phyloP scores from a whole-genome alignment of 2,329 filamentous ascomycete species.

The Cryphonectria carpinicola region DNA sequence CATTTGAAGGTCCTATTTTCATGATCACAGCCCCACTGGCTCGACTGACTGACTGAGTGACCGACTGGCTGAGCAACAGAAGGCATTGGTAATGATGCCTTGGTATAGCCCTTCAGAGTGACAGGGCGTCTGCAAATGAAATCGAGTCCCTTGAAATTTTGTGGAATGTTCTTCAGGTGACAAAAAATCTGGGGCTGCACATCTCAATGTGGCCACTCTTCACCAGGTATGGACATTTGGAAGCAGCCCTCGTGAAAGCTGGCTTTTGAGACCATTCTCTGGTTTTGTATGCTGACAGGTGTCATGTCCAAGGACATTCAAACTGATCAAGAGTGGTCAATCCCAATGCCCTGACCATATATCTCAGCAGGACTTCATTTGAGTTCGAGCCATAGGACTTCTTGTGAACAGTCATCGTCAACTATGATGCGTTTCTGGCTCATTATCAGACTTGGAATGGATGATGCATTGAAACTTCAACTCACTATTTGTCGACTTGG shows the following conservation, averaged over 20 bases:
- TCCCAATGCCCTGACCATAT: background rate
- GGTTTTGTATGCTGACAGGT: background rate
- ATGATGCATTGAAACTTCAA: background rate
- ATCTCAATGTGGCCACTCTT: background rate
- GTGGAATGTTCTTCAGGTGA: background rate
- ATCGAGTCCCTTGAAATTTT: background rate
- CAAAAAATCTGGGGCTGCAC: background rate
- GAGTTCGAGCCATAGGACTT: background rate
- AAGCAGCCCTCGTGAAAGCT: too few relatives aligned
- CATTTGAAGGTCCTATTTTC: background rate
- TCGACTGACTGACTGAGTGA: too few relatives aligned
- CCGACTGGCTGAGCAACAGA: too few relatives aligned
- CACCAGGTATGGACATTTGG: background rate
- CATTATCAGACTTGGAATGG: background rate
- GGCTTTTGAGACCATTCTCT: background rate
- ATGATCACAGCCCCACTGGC: background rate
- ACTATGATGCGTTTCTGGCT: background rate
- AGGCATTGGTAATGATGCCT: background rate
- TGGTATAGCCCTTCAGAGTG: background rate
- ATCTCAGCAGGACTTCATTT: background rate
- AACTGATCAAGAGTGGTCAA: background rate
- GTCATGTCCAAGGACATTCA: background rate
- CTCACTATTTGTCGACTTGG: background rate
- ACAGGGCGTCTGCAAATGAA: background rate
- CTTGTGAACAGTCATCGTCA: background rate